These are phyloP conservation scores for Citrus unshiu DNA, from an alignment of 345 rosid genomes.

Conservation along the genomic window DNA sequence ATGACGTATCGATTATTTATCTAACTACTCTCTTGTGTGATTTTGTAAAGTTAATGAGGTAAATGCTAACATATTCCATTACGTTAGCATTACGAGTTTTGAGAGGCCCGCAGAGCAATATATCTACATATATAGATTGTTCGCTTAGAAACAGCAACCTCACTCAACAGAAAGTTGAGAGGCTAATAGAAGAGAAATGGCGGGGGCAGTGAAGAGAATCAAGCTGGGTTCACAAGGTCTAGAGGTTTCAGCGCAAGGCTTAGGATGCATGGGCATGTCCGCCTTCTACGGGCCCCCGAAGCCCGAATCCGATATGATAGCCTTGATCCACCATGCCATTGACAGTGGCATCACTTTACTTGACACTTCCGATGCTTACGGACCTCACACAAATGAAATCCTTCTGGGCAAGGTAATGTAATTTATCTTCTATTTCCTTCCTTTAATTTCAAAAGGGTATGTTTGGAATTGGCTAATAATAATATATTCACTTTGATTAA, in stretches of 20 bases:
- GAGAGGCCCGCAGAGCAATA: too few species aligned
- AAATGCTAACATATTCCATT: too few species aligned
- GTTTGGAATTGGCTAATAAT: too few species aligned
- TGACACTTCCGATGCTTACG: slow-evolving; percentile 44
- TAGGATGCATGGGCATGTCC: slow-evolving; percentile 52
- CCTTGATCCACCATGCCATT: slow-evolving; percentile 33
- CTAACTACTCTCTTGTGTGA: too few species aligned
- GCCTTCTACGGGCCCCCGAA: slow-evolving; percentile 32
- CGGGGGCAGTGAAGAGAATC: background rate
- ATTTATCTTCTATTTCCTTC: background rate
- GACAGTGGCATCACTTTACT: slow-evolving; percentile 38
- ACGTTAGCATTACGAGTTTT: too few species aligned
- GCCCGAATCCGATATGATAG: slow-evolving; percentile 28
- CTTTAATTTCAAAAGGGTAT: background rate
- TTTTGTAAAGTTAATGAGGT: too few species aligned
- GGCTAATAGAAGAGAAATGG: too few species aligned
- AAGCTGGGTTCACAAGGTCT: background rate
- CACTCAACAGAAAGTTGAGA: too few species aligned
- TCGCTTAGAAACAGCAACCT: too few species aligned
- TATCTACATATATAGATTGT: too few species aligned
- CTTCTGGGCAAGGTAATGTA: slow-evolving; percentile 36
- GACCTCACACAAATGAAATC: slow-evolving; percentile 40
- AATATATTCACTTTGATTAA: too few species aligned
- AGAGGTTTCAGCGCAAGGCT: slow-evolving; percentile 39
- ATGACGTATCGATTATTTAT: too few species aligned